phyloP scores from a whole-genome alignment of 371 early-diverging fungal genomes.

The Funneliformis caledonium region DNA sequence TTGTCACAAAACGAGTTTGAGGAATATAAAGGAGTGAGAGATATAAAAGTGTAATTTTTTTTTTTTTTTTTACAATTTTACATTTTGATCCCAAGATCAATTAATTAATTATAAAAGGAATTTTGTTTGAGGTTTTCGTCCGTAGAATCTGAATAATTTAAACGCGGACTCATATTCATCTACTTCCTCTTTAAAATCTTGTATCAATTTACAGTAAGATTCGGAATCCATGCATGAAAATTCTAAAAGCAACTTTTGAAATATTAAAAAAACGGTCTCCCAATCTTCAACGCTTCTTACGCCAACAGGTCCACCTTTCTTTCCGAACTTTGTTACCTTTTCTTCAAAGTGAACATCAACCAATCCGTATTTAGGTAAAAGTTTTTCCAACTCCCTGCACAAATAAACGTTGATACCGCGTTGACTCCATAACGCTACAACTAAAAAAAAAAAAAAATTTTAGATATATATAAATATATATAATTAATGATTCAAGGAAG shows the following conservation, averaged over 20 bases:
- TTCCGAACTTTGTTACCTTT: not conserved
- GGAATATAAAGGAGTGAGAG: no score
- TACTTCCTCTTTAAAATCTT: not conserved
- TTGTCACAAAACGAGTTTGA: no score
- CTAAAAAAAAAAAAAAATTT: not conserved
- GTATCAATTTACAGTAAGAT: not conserved
- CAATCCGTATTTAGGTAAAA: not conserved
- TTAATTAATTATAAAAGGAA: not conserved
- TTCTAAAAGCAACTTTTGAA: not conserved
- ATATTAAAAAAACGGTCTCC: not conserved
- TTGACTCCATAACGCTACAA: not conserved
- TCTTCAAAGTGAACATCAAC: not conserved
- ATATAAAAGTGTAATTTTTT: no score
- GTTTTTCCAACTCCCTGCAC: not conserved
- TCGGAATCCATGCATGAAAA: not conserved
- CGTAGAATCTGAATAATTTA: not conserved
- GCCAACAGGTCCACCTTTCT: not conserved
- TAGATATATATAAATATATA: not conserved
- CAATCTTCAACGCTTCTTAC: not conserved
- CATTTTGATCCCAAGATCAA: not conserved
- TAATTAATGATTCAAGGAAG: not conserved
- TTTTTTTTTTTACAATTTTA: no score
- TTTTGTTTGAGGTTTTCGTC: not conserved
- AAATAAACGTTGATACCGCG: not conserved
- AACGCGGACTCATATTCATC: not conserved